Percentiles rank a stretch among this genome's conserved stretches.
Evolutionary conservation across 139 green algal species (phyloP).

Genomic region (Tetratostichococcus sp.): DNA sequence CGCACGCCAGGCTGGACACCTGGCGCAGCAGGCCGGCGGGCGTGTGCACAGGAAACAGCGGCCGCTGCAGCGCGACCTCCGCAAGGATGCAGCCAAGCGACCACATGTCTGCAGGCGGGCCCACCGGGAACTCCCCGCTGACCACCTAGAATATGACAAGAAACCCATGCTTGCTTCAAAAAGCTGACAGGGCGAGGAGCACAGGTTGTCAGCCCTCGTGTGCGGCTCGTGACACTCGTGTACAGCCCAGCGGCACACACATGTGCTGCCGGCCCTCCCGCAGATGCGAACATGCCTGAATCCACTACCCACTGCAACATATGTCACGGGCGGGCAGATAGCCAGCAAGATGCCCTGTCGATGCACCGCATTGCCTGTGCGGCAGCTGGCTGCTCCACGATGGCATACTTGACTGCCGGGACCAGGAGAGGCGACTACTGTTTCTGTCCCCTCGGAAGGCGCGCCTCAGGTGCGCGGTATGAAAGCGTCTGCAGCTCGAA

Average conservation of each 20-base stretch:
- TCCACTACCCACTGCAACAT: too few species aligned
- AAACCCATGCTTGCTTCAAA: background rate
- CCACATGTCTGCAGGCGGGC: slow-evolving; percentile 35
- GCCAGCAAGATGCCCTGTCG: too few species aligned
- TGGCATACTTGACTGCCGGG: too few species aligned
- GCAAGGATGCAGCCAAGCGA: slow-evolving; percentile 41
- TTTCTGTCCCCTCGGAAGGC: too few species aligned
- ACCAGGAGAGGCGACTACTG: too few species aligned
- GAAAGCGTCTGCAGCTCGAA: slow-evolving; percentile 47
- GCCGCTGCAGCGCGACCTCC: slow-evolving; percentile 37
- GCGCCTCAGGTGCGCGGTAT: slow-evolving; percentile 45
- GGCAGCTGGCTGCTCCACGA: too few species aligned
- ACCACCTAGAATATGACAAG: slow-evolving; percentile 17
- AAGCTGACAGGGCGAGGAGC: background rate
- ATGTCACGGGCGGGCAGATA: too few species aligned
- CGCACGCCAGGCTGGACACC: background rate
- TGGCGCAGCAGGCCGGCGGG: slow-evolving; percentile 15
- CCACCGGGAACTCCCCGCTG: slow-evolving; percentile 12
- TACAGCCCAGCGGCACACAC: too few species aligned
- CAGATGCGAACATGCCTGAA: too few species aligned
- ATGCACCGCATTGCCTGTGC: too few species aligned
- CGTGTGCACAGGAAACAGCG: slow-evolving; percentile 31
- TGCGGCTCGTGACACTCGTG: too few species aligned
- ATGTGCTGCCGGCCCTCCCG: too few species aligned
- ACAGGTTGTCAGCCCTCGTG: background rate